Base-by-base conservation (phyloP, 192 early-diverging fungal species). In the Mortierella claussenii region DNA sequence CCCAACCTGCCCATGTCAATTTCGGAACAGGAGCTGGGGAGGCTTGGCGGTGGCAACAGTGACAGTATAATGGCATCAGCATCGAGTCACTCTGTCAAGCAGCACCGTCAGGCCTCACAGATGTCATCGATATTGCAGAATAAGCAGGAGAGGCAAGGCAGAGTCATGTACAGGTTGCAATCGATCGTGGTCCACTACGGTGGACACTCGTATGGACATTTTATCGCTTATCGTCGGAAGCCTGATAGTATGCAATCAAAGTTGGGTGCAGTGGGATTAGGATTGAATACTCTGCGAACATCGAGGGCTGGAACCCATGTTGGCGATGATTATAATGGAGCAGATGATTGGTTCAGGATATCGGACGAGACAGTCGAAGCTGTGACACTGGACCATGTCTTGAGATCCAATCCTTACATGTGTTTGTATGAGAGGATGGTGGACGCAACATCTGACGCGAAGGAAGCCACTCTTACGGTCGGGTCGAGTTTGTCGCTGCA, bases 171-270 rank as follows among this genome's bases (percentile, higher is more conserved):
- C 71, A 79, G 81, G 13, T 78, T 94, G n/a, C 82, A 80, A 36
- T 85, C 88, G 21, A 85, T 89, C 21, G 83, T 94, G 32, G 80
- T 91, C 0, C 93, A 95, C 53, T 89, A 86, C 60, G 93, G 93
- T 1, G 79, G 78, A 27, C 93, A 95, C 68, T 88, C 90, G 17
- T 89, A 78, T 37, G 93, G 93, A 0, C 93, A 95, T 51, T 95
- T 93, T 63, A 86, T 93, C 30, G 86, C 91, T 3, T 92, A 90
- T 53, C 88, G 92, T 20, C 88, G 91, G 21, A 57, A 79, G 56
- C 46, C 71, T 45, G 65, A 69, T 40, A 58, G 34, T 55, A 40
- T 75, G 60, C 24, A 57, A 42, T 56, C 81, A 55, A 64, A 53
- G 42, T 30, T 82, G 3, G 70, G 62, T 4, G 63, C 55, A 21